Evolutionary conservation across 2,329 filamentous ascomycete species (phyloP), one percentile per base, ranked within the genome.

Genomic region (Calonectria pseudoturangicola): DNA sequence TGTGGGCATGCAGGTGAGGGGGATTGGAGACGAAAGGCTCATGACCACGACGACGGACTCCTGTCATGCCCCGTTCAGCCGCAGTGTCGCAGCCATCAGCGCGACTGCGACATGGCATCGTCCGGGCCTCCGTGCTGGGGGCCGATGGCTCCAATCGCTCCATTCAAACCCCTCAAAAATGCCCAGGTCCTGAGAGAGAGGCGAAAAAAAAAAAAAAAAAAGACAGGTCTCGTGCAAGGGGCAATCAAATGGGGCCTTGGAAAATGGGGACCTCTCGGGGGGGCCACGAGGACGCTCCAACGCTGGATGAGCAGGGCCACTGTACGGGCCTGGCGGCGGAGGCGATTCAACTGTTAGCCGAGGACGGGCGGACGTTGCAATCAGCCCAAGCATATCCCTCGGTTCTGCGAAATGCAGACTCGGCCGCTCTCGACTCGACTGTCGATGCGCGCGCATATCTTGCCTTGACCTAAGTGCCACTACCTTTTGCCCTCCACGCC

Each of bases 361-460:
- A 71, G 69, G 69, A 54, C 56, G 36, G 66, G 47, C 64, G 63
- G 64, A 68, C 64, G 69, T 71, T 67, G 64, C 64, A 67, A 45
- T 39, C 56, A 66, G 54, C 36, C 66, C 36, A n/a, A 51, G 48
- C 43, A 62, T 54, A 36, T 50, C 56, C 56, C 66, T 68, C 66
- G 66, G 66, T 33, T 50, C 47, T 27, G n/a, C 48, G 27, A 39
- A 45, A 67, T 62, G 54, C 54, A 50, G 39, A 25, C 41, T 50
- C 50, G 16, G 51, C 54, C 33, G 30, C 62, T 48, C 68, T 66
- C 28, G 58, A 54, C 56, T 50, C 9, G 30, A 30, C 39, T 56
- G 28, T 12, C 51, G 43, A 60, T 70, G 41, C 25, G 30, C 62
- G 51, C 48, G 12, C n/a, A 43, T 36, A 43, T 25, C 25, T 33